Conservation (phyloP, 345 rosid genomes). For the Euclidium syriacum region DNA sequence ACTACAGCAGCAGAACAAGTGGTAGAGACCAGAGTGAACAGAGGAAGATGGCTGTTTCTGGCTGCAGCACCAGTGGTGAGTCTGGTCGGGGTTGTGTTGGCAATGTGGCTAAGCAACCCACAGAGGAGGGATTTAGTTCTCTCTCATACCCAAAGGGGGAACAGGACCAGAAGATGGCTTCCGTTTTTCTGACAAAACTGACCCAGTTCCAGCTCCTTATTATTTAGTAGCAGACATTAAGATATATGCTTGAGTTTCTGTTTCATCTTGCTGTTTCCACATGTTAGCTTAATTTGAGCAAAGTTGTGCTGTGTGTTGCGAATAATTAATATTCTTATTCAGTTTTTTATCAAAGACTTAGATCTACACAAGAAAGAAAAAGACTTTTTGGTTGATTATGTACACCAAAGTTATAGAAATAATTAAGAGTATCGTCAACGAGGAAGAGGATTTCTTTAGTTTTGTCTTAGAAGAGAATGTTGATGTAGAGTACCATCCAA, state of each 20-base stretch:
- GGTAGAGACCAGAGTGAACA: constrained; percentile 26
- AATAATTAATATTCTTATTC: constrained; percentile 8
- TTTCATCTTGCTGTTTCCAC: constrained; percentile 9
- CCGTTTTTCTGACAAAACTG: constrained; percentile 41
- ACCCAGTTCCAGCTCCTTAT: background rate
- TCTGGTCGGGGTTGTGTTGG: constrained; percentile 67
- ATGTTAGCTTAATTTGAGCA: constrained; percentile 1
- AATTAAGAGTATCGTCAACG: background rate
- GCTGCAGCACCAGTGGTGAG: constrained; percentile 87
- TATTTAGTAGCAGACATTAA: background rate
- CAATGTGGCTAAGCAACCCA: constrained; percentile 62
- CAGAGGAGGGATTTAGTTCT: constrained; percentile 35
- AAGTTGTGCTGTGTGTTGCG: background rate
- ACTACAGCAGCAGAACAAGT: too few species aligned
- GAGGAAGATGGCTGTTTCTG: constrained; percentile 70
- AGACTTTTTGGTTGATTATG: constrained; percentile 12
- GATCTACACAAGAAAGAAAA: constrained; percentile 3
- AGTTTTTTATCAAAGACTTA: too few species aligned
- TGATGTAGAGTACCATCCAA: constrained; percentile 86
- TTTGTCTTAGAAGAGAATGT: constrained; percentile 82
- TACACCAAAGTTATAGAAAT: background rate
- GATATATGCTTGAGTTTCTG: background rate
- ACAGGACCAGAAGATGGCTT: constrained; percentile 80
- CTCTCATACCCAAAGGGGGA: constrained; percentile 40
- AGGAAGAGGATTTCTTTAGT: constrained; percentile 4